A percentile compares a stretch with the other conserved stretches of the same genome.
Conservation (phyloP, 345 rosid species). For the Litchi chinensis region DNA sequence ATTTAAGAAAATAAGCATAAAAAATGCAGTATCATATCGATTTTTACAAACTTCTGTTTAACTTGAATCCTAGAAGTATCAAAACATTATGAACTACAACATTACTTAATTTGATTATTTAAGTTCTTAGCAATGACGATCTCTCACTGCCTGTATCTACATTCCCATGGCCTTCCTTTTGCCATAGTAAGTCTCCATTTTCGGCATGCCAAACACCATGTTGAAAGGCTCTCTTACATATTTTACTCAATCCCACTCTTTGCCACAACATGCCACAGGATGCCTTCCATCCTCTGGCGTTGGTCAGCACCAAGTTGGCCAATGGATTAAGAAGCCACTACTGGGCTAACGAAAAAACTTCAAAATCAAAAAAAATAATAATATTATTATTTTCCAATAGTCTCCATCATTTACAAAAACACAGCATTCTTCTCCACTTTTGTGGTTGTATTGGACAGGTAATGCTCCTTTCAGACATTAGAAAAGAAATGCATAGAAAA, state of each 20-base stretch:
- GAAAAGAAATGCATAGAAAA: too few relatives aligned
- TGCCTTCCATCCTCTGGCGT: not conserved
- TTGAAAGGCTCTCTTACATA: not conserved
- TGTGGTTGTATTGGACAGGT: not conserved
- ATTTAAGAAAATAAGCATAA: not conserved
- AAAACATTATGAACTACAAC: not conserved
- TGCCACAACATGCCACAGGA: not conserved
- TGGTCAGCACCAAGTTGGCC: not conserved
- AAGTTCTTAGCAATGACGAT: not conserved
- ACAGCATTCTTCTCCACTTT: not conserved
- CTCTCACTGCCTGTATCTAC: not conserved
- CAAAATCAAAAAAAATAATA: too few relatives aligned
- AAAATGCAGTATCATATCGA: slow-evolving; percentile 1
- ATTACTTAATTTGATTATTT: not conserved
- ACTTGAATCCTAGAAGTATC: not conserved
- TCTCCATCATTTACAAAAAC: not conserved
- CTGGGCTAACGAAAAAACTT: not conserved
- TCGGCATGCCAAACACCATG: not conserved
- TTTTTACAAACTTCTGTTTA: not conserved
- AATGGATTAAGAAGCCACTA: not conserved
- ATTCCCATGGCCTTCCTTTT: not conserved
- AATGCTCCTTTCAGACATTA: not conserved
- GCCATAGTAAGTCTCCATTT: not conserved
- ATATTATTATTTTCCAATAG: too few relatives aligned
- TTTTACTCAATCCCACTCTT: not conserved